Evolutionary conservation across 352 stramenopile genomes (phyloP), one percentile per base, ranked within the genome.

Genomic region (Phytophthora syringae): DNA sequence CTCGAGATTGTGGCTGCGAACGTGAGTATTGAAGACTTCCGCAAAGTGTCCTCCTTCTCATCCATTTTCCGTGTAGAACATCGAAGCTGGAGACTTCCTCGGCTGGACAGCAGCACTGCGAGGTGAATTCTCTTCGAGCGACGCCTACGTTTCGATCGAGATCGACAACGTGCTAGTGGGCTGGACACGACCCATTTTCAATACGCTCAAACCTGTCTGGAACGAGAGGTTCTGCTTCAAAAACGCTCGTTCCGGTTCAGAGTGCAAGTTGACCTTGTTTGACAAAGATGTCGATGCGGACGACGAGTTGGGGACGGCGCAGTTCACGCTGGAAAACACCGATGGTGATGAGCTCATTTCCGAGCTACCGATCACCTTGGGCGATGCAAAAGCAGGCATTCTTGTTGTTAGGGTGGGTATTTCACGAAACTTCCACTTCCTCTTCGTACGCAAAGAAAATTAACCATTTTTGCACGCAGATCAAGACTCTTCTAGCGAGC

Each of bases 211-310:
- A 13, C 70, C 70, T 25, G 39, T 42, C n/a, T 77, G 70, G 70
- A 74, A 77, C 48, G 70, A 77, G 43, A 72, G 52, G 25, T 77
- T 77, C 27, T 66, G 47, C 28, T 77, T 77, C 47, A 65, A 63
- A 39, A 75, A 75, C 39, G 60, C 74, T 2, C 61, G 56, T 24
- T 43, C 55, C 9, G 53, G 67, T 57, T 50, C 70, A 21, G 28
- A 54, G n/a, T 77, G 60, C 57, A 77, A 72, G 30, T 37, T 77
- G 4, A 64, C 45, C 2, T 30, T 77, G 34, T 60, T 75, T 28
- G 70, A 77, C 57, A 77, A 71, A 51, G 65, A 77, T 30, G 36
- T 75, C 22, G 32, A 66, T 39, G 57, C 58, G 0, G 70, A 72
- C 49, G 70, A 77, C 55, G 43, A 68, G 40, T 18, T 74, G 15